phyloP scores from a whole-genome alignment of 2,329 filamentous ascomycete genomes.

The Knufia petricola region DNA sequence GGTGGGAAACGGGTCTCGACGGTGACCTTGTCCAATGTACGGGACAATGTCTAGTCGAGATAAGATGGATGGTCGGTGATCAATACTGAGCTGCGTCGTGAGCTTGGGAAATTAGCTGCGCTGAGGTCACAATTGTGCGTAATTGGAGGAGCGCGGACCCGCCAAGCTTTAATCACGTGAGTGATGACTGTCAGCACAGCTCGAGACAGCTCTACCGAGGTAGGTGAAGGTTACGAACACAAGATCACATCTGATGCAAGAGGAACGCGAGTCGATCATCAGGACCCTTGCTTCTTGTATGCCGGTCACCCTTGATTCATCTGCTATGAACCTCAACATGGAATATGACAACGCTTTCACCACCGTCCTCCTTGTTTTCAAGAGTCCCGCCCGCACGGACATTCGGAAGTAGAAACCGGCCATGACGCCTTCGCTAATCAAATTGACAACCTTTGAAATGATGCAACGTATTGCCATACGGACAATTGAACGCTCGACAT shows the following conservation, averaged over 20 bases:
- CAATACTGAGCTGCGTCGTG: slow-evolving; percentile 1
- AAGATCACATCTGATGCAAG: no score
- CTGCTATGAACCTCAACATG: background rate
- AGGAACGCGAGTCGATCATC: no score
- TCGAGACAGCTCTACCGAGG: background rate
- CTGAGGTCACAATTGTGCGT: slow-evolving; percentile 2
- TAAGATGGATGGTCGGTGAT: background rate
- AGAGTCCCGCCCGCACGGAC: background rate
- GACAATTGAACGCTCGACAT: background rate
- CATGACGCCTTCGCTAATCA: slow-evolving; percentile 7
- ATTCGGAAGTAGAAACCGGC: background rate
- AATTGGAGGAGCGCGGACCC: background rate
- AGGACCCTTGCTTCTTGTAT: no score
- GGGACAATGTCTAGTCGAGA: slow-evolving; percentile 22
- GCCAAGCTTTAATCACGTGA: background rate
- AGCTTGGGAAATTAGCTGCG: slow-evolving; percentile 1
- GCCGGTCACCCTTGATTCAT: no score
- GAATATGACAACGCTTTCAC: background rate
- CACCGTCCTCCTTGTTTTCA: background rate
- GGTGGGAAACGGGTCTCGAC: slow-evolving; percentile 17
- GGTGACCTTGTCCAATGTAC: slow-evolving; percentile 19
- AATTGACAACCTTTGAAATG: background rate
- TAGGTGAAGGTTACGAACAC: no score
- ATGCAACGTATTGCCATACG: background rate
- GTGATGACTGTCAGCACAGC: background rate